phyloP scores from a whole-genome alignment of 441 rosid species.

The Bruguiera hainesii region DNA sequence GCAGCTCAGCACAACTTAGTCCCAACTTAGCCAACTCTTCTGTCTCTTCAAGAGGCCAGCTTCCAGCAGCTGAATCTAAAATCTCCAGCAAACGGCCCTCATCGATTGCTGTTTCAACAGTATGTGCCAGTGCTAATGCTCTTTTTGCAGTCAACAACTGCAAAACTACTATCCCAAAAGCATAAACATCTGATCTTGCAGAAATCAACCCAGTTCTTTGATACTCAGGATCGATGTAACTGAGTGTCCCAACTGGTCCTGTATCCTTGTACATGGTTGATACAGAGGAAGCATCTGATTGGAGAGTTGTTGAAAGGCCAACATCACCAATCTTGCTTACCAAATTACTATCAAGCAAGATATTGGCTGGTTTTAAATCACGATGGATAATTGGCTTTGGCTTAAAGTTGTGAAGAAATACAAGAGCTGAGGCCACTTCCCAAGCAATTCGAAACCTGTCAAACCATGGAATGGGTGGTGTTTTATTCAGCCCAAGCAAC shows the following conservation, averaged over 20 bases:
- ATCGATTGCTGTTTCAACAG: slow-evolving; percentile 65
- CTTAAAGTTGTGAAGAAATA: slow-evolving; percentile 73
- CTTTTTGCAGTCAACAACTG: slow-evolving; percentile 84
- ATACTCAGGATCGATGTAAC: slow-evolving; percentile 90
- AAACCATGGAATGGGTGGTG: slow-evolving; percentile 80
- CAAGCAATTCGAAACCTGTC: slow-evolving; percentile 75
- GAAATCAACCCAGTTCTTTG: slow-evolving; percentile 76
- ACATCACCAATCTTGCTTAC: slow-evolving; percentile 93
- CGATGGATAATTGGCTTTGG: slow-evolving; percentile 84
- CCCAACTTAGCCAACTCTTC: slow-evolving; percentile 68
- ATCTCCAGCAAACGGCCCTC: slow-evolving; percentile 40
- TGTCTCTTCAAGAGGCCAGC: slow-evolving; percentile 76
- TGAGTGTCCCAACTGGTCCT: slow-evolving; percentile 75
- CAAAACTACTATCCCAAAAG: slow-evolving; percentile 77
- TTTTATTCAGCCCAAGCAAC: slow-evolving; percentile 40
- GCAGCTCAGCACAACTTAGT: slow-evolving; percentile 70
- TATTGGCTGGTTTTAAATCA: slow-evolving; percentile 90
- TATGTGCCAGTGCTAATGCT: slow-evolving; percentile 64
- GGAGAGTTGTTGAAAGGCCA: slow-evolving; percentile 71
- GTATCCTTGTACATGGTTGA: slow-evolving; percentile 47
- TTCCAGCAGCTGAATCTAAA: slow-evolving; percentile 71
- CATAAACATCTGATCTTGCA: slow-evolving; percentile 79
- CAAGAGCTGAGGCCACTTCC: slow-evolving; percentile 88
- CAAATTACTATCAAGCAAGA: slow-evolving; percentile 75
- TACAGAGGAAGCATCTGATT: slow-evolving; percentile 33